Evolutionary conservation across 2,329 filamentous ascomycete species (phyloP).

Genomic region (Claviceps lovelessii): DNA sequence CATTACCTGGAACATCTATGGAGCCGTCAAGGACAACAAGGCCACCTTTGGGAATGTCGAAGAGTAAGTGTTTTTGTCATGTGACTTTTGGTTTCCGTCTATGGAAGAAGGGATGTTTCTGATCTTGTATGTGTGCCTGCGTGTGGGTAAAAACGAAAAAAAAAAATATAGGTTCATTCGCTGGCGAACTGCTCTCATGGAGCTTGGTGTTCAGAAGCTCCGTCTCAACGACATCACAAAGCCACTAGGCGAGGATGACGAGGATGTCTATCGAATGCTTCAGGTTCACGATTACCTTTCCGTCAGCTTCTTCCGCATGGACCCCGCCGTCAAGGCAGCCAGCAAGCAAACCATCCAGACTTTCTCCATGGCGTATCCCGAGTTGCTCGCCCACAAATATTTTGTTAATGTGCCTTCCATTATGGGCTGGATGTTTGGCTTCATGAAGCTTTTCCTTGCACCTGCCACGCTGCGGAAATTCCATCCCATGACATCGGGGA

Average conservation of each 20-base stretch:
- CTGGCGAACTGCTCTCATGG: constrained; percentile 87
- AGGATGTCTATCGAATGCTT: constrained; percentile 78
- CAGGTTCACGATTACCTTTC: constrained; percentile 90
- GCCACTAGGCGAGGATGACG: constrained; percentile 56
- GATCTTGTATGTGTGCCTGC: background rate
- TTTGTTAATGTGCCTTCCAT: constrained; percentile 86
- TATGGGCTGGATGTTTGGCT: constrained; percentile 75
- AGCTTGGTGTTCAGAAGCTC: constrained; percentile 64
- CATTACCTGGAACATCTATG: constrained; percentile 90
- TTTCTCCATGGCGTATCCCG: constrained; percentile 73
- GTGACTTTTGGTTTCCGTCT: background rate
- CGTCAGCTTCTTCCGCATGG: constrained; percentile 73
- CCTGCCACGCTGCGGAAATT: constrained; percentile 66
- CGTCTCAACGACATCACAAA: constrained; percentile 53
- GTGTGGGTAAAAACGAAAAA: no score
- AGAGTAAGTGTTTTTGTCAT: constrained; percentile 40
- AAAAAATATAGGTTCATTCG: constrained; percentile 54
- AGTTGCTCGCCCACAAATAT: constrained; percentile 74
- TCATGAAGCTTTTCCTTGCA: constrained; percentile 62
- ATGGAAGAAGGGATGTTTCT: background rate
- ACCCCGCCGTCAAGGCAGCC: constrained; percentile 60
- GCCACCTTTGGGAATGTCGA: constrained; percentile 72
- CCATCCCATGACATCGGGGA: constrained; percentile 62
- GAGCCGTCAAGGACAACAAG: constrained; percentile 66
- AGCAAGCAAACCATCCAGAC: constrained; percentile 68